phyloP scores from a whole-genome alignment of 2,329 filamentous ascomycete species.

The Colletotrichum endophyticum region DNA sequence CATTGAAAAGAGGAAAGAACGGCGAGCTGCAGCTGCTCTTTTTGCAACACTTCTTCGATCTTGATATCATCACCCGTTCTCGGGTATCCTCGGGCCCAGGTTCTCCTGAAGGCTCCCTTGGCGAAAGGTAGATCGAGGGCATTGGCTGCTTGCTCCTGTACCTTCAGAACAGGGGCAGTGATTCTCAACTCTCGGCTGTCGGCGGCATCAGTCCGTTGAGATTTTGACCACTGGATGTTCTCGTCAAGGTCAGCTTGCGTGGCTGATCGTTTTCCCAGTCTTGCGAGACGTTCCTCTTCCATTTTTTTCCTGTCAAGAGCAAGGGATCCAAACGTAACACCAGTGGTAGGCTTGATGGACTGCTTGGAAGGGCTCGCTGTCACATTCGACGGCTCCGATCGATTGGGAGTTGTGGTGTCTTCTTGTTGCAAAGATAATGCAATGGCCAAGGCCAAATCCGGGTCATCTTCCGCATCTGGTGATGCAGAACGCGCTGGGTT shows the following conservation, averaged over 20 bases:
- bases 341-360: not conserved
- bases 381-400: not conserved
- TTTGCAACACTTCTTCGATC: conserved; percentile 85
- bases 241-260: conserved; percentile 6
- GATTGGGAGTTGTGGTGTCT: not conserved
- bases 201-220: not conserved
- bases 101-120: conserved; percentile 78
- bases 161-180: not conserved
- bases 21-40: conserved; percentile 72
- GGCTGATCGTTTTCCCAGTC: conserved; percentile 62
- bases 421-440: conserved; percentile 56
- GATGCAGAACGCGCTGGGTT: not conserved
- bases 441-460: conserved; percentile 65
- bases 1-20: conserved; percentile 88
- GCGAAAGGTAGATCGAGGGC: conserved; percentile 43
- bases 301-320: conserved; percentile 79
- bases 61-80: conserved; percentile 76
- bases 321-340: conserved; percentile 41
- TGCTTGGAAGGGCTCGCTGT: not conserved
- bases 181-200: not conserved
- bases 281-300: conserved; percentile 81
- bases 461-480: conserved; percentile 53
- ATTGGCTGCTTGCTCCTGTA: not conserved
- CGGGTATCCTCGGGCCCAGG: conserved; percentile 71
- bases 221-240: conserved; percentile 23